phyloP scores from a whole-genome alignment of 2,329 filamentous ascomycete species.

The Coniochaeta hoffmannii region DNA sequence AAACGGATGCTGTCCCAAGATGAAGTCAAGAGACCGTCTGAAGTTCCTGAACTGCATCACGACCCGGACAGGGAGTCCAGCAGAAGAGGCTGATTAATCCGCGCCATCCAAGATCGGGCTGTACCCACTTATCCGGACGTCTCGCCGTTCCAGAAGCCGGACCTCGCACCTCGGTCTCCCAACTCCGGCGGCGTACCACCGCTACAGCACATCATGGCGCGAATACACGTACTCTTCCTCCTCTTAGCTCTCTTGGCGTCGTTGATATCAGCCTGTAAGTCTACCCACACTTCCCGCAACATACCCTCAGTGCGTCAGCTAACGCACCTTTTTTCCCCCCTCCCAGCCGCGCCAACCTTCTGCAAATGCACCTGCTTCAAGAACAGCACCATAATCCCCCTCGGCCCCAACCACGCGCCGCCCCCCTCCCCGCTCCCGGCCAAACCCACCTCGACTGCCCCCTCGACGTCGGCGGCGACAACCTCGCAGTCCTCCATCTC shows the following conservation, averaged over 20 bases:
- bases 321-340: not conserved
- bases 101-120: too few species aligned
- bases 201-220: constrained; percentile 24
- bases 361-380: constrained; percentile 67
- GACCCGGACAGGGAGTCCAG: too few species aligned
- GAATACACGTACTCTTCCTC: constrained; percentile 27
- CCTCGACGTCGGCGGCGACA: constrained; percentile 15
- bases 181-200: not conserved
- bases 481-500: constrained; percentile 4
- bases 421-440: constrained; percentile 12
- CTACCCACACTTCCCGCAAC: not conserved
- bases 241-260: constrained; percentile 27
- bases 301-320: not conserved
- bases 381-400: constrained; percentile 60
- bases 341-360: constrained; percentile 51
- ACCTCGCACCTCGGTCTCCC: not conserved
- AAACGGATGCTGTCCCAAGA: not conserved
- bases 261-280: constrained; percentile 16
- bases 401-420: constrained; percentile 35
- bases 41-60: too few species aligned
- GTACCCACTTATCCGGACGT: too few species aligned
- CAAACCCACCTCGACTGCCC: constrained; percentile 10
- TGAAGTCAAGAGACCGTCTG: not conserved
- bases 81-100: too few species aligned
- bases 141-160: not conserved